A percentile compares a stretch with the other conserved stretches of the same genome.
phyloP scores from a whole-genome alignment of 176 grass and related monocot genomes.

The Olyra latifolia region DNA sequence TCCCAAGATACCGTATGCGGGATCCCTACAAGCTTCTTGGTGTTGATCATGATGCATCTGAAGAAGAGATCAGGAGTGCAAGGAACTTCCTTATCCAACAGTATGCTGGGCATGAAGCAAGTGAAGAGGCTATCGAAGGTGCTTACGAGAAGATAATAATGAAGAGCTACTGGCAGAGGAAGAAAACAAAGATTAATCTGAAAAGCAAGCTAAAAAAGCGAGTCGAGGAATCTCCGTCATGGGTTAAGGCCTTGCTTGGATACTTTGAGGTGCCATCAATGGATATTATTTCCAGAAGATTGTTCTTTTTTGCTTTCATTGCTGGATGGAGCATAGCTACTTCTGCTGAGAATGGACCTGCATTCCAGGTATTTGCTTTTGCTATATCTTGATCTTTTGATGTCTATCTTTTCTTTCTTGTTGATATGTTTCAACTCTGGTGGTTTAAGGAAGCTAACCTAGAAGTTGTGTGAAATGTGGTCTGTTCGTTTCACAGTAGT shows the following conservation, averaged over 20 bases:
- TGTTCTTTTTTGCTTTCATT: conserved; percentile 95
- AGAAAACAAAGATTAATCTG: conserved; percentile 84
- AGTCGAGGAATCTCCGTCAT: conserved; percentile 82
- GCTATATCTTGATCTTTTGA: conserved; percentile 13
- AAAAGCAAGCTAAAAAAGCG: conserved; percentile 75
- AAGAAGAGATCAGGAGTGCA: conserved; percentile 86
- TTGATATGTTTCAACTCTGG: neutral
- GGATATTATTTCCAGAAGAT: conserved; percentile 71
- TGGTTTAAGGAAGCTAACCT: neutral
- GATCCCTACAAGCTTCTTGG: conserved; percentile 93
- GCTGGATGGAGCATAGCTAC: conserved; percentile 88
- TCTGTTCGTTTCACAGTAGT: neutral
- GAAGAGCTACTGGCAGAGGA: conserved; percentile 82
- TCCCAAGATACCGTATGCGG: conserved; percentile 63
- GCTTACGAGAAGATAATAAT: conserved; percentile 96
- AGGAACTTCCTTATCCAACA: conserved; percentile 81
- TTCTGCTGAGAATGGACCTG: conserved; percentile 84
- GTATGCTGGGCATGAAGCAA: conserved; percentile 78
- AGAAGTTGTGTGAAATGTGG: neutral
- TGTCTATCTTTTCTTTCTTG: conserved; percentile 16
- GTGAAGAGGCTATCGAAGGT: conserved; percentile 84
- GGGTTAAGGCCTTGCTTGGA: conserved; percentile 71
- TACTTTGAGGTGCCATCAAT: conserved; percentile 75
- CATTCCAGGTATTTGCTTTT: conserved; percentile 78
- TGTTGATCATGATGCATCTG: conserved; percentile 64